Evolutionary conservation across 139 green algal genomes (phyloP).

Genomic region (Microglena sp.): DNA sequence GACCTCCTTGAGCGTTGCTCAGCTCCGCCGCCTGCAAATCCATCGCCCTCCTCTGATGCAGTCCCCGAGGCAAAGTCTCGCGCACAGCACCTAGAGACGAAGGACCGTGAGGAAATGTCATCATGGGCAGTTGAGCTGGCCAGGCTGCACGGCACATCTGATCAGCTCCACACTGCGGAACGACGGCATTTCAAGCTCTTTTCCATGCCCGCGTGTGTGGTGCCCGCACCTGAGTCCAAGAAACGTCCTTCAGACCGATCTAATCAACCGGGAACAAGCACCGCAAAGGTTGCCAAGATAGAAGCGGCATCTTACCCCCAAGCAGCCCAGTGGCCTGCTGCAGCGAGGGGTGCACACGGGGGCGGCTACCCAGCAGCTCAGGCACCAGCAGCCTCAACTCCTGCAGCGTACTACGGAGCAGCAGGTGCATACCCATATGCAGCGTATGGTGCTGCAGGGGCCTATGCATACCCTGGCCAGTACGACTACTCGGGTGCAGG

Average conservation of each 20-base stretch:
- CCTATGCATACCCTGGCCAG: slow-evolving; percentile 6
- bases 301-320: not conserved
- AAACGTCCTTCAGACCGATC: slow-evolving; percentile 10
- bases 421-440: not conserved
- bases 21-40: not conserved
- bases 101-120: slow-evolving; percentile 52
- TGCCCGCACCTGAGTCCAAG: slow-evolving; percentile 14
- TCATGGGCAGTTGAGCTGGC: slow-evolving; percentile 44
- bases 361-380: too few relatives aligned
- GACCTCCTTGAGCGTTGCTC: slow-evolving; percentile 28
- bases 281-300: slow-evolving; percentile 9
- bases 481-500: too few relatives aligned
- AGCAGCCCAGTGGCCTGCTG: not conserved
- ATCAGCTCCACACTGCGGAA: not conserved
- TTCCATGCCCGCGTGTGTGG: slow-evolving; percentile 25
- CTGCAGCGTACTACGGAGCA: slow-evolving; percentile 7
- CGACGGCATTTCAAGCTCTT: slow-evolving; percentile 36
- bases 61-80: not conserved
- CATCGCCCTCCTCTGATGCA: too few relatives aligned
- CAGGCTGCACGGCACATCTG: slow-evolving; percentile 34
- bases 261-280: not conserved
- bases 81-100: slow-evolving; percentile 25
- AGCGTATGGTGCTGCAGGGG: not conserved
- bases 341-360: not conserved
- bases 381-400: not conserved